A percentile compares a stretch with the other conserved stretches of the same genome.
Evolutionary conservation across 2,329 filamentous ascomycete species (phyloP).

Genomic region (Talaromyces sp.): DNA sequence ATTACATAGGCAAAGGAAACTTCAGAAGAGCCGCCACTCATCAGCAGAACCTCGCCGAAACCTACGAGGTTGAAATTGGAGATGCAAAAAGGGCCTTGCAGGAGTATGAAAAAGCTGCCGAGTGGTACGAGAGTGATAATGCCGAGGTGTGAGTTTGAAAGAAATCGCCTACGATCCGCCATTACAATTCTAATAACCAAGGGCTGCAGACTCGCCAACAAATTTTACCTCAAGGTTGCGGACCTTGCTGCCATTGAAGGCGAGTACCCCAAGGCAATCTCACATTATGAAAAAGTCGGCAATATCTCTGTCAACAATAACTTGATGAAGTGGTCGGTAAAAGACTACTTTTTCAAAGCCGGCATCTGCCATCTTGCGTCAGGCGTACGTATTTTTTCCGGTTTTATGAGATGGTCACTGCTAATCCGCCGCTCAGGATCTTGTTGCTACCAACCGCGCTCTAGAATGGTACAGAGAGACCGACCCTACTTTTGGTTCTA

Average conservation of each 20-base stretch:
- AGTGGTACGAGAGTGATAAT: slow-evolving; percentile 86
- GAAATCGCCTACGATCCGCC: background rate
- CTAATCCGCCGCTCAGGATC: slow-evolving; percentile 48
- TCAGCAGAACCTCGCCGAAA: slow-evolving; percentile 81
- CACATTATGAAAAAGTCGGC: slow-evolving; percentile 79
- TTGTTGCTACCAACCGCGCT: slow-evolving; percentile 73
- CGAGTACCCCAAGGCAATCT: slow-evolving; percentile 80
- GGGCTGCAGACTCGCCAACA: slow-evolving; percentile 71
- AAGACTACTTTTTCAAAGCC: slow-evolving; percentile 92
- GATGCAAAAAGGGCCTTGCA: slow-evolving; percentile 75
- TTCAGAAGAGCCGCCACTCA: slow-evolving; percentile 85
- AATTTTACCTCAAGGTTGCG: slow-evolving; percentile 86
- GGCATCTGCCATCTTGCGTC: slow-evolving; percentile 81
- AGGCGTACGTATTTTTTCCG: slow-evolving; percentile 31
- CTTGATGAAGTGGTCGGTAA: slow-evolving; percentile 88
- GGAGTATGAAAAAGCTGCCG: slow-evolving; percentile 78
- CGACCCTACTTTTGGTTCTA: slow-evolving; percentile 70
- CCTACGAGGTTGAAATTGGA: slow-evolving; percentile 76
- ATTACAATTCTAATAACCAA: background rate
- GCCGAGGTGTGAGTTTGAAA: slow-evolving; percentile 63
- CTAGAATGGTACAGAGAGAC: slow-evolving; percentile 77
- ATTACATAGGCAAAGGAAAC: slow-evolving; percentile 86
- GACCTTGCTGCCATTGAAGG: slow-evolving; percentile 77
- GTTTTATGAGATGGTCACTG: background rate
- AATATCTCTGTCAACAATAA: slow-evolving; percentile 77